Evolutionary conservation across 208 protist species (phyloP).

Genomic region (Naegleria fowleri): DNA sequence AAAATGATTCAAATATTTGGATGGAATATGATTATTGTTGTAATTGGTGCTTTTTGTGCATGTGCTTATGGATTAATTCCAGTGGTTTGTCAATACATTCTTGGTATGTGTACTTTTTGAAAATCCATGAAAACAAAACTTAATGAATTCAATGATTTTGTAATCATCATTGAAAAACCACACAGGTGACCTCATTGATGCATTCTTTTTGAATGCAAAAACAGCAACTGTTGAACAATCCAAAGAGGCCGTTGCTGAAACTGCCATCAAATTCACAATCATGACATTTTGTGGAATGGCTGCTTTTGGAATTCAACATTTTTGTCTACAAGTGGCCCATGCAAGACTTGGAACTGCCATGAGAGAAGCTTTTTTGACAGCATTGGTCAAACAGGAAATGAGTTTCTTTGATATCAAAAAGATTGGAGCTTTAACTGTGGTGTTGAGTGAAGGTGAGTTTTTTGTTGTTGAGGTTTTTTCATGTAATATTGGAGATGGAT

Average conservation of each 20-base stretch:
- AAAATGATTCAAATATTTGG: not conserved
- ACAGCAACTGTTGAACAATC: not conserved
- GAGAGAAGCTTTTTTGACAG: not conserved
- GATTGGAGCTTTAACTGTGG: not conserved
- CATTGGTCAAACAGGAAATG: not conserved
- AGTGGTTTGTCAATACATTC: not conserved
- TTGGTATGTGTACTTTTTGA: no score
- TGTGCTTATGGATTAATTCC: not conserved
- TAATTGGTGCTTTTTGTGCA: not conserved
- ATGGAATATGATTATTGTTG: not conserved
- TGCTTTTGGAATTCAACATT: not conserved
- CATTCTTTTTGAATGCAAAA: not conserved
- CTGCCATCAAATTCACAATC: not conserved
- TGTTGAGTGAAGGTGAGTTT: not conserved
- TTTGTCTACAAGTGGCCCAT: not conserved
- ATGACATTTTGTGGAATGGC: not conserved
- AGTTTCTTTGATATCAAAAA: conserved; percentile 18
- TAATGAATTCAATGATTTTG: no score
- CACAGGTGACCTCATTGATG: conserved; percentile 5
- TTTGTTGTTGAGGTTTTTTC: no score
- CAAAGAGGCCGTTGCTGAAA: not conserved
- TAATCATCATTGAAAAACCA: no score
- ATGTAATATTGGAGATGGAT: no score
- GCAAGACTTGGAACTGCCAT: not conserved
- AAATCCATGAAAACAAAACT: no score